Evolutionary conservation across 2,329 filamentous ascomycete species (phyloP).

Genomic region (Neurospora sp.): DNA sequence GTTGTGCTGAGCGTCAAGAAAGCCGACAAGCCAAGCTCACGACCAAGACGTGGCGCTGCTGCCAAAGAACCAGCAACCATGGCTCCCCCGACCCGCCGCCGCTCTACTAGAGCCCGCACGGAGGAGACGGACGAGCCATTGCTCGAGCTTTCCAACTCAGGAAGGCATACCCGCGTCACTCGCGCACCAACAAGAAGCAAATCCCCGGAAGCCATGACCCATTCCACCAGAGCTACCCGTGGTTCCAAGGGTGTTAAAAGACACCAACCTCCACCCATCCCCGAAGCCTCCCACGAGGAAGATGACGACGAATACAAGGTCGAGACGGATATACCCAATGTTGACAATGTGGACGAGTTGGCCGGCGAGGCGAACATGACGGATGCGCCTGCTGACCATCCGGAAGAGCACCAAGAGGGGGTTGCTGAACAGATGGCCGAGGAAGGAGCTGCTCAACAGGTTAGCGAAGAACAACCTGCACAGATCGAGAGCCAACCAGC

Average conservation of each 20-base stretch:
- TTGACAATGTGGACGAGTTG: conserved; percentile 13
- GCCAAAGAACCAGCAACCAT: conserved; percentile 9
- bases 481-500: conserved; percentile 23
- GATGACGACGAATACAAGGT: conserved; percentile 24
- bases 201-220: conserved; percentile 42
- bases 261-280: conserved; percentile 32
- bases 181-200: conserved; percentile 42
- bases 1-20: conserved; percentile 20
- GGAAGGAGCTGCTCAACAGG: conserved; percentile 5
- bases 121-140: conserved; percentile 46
- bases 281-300: conserved; percentile 46
- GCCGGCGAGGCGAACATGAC: conserved; percentile 23
- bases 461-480: conserved; percentile 17
- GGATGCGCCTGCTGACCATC: conserved; percentile 3
- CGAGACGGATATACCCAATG: conserved; percentile 25
- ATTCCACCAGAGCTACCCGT: conserved; percentile 35
- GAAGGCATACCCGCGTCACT: conserved; percentile 42
- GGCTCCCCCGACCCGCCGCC: conserved; percentile 30
- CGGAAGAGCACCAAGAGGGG: conserved; percentile 3
- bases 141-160: conserved; percentile 50
- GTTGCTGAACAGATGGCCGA: conserved; percentile 5
- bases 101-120: conserved; percentile 43
- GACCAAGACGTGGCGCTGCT: conserved; percentile 11
- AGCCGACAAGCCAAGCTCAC: conserved; percentile 5
- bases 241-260: conserved; percentile 42